Conservation (phyloP, 208 protist species). For the Porcisia hertigi region DNA sequence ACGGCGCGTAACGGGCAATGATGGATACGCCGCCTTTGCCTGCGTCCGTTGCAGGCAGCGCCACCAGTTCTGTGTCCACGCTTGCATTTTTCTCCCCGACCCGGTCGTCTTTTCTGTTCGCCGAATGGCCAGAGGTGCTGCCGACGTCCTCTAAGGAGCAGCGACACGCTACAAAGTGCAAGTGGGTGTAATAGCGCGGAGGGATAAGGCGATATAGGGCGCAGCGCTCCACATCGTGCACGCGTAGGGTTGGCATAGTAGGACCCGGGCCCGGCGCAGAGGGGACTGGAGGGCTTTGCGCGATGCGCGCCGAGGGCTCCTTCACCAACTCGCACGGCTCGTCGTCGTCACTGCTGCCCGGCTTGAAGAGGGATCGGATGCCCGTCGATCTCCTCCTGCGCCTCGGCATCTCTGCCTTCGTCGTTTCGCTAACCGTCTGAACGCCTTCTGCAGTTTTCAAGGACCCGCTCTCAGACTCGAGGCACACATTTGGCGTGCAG, state of each 20-base stretch:
- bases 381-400: neutral
- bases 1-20: slow-evolving; percentile 28
- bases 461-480: neutral
- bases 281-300: neutral
- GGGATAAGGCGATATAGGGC: slow-evolving; percentile 35
- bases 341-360: slow-evolving; percentile 18
- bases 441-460: neutral
- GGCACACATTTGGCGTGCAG: slow-evolving; percentile 10
- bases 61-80: slow-evolving; percentile 16
- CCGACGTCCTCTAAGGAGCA: slow-evolving; percentile 29
- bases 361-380: slow-evolving; percentile 22
- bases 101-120: neutral
- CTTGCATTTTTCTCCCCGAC: neutral
- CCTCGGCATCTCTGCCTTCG: too few relatives aligned
- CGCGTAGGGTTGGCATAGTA: slow-evolving; percentile 16
- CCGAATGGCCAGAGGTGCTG: neutral
- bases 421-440: neutral
- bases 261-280: neutral
- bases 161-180: slow-evolving; percentile 57
- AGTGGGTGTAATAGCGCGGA: slow-evolving; percentile 2
- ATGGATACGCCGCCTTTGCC: neutral
- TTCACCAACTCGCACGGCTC: slow-evolving; percentile 14
- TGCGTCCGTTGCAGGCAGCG: slow-evolving; percentile 6
- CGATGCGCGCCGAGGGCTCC: neutral
- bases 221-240: slow-evolving; percentile 59